Evolutionary conservation across 768 basidiomycete species (phyloP), one percentile per base, ranked within the genome.

Genomic region (Termitomyces sp.): DNA sequence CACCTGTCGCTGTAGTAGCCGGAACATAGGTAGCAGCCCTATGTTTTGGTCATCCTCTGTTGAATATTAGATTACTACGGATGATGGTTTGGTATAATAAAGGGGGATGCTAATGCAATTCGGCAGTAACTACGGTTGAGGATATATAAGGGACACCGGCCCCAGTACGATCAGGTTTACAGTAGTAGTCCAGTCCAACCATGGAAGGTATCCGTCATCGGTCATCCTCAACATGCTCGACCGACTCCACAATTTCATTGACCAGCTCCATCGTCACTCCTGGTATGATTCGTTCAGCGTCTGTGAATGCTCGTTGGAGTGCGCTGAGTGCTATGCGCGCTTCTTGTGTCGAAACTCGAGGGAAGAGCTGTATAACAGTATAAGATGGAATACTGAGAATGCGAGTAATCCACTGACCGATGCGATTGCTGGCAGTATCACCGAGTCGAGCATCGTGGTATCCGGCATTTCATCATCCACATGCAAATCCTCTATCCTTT

Each of bases 241-340:
- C 91, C 14, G 91, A 92, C 68, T 94, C 91, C 23, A 94, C 91
- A 61, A 94, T 93, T 73, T 97, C 95, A 66, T 92, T 90, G 53
- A 97, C 90, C 48, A 98, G 79, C 58, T 96, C 96, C 73, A 90
- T 76, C 23, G 94, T 91, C 30, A 99, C 86, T 5, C 97, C 97
- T 8, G 97, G 97, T 63, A 98, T 97, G 55, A 93, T 88, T 58
- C 90, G 80, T 73, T 99, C 97, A 12, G 95, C 95, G 28, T 97
- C 93, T 27, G 91, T 91, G 66, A 98, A 95, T 3, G 97, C 95
- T 30, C 90, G 81, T 63, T 97, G 91, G 11, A 98, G 77, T 49
- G 89, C 81, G 57, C 87, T 89, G 51, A 99, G 79, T 19, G 91
- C 89, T 28, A 91, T 80, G 56, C 91, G 82, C 9, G 94, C 93